Conservation (phyloP, 2,329 filamentous ascomycete genomes). For the Davidsoniella eucalypti region DNA sequence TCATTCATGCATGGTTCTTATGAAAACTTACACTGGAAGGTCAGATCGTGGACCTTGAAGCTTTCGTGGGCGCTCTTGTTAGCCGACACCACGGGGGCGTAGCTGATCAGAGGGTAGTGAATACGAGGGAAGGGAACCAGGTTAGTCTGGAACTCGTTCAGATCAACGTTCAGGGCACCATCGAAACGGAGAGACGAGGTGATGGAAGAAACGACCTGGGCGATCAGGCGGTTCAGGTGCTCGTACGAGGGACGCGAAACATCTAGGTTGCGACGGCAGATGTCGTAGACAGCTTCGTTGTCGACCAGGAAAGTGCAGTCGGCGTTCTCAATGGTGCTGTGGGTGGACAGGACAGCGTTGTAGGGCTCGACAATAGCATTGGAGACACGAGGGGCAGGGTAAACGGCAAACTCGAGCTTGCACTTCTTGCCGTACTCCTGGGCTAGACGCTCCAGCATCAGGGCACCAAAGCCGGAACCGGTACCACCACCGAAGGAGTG, state of each 20-base stretch:
- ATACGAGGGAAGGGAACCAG: constrained; percentile 58
- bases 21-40: constrained; percentile 47
- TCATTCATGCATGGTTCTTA: neutral
- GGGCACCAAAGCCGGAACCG: constrained; percentile 55
- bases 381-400: constrained; percentile 53
- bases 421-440: constrained; percentile 62
- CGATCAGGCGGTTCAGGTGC: constrained; percentile 57
- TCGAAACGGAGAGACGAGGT: constrained; percentile 58
- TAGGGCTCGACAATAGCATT: constrained; percentile 59
- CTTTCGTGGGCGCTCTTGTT: constrained; percentile 71
- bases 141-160: constrained; percentile 68
- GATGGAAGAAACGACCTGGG: constrained; percentile 59
- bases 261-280: constrained; percentile 56
- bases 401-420: constrained; percentile 60
- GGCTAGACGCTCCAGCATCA: constrained; percentile 56
- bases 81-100: constrained; percentile 53
- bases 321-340: constrained; percentile 64
- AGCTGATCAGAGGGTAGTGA: constrained; percentile 58
- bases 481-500: constrained; percentile 61
- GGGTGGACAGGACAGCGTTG: constrained; percentile 56
- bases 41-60: constrained; percentile 69
- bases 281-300: constrained; percentile 61
- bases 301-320: constrained; percentile 65
- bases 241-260: constrained; percentile 53
- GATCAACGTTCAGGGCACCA: constrained; percentile 55